A percentile compares a stretch with the other conserved stretches of the same genome.
phyloP scores from a whole-genome alignment of 352 stramenopile genomes.

The Phytopythium cucurbitacearum region DNA sequence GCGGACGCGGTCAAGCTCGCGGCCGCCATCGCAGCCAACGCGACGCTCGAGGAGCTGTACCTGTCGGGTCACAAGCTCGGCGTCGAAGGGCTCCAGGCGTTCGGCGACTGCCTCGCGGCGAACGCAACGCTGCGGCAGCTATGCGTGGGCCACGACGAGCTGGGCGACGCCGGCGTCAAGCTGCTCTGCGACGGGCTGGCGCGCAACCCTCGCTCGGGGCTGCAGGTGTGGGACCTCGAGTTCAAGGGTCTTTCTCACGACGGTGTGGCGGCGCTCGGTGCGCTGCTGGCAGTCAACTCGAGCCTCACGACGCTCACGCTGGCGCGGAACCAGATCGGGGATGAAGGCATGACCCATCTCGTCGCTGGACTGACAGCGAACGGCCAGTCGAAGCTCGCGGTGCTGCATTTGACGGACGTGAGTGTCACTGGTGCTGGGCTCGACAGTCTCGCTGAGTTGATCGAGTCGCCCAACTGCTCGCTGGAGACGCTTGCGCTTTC shows the following conservation, averaged over 20 bases:
- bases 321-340: slow-evolving; percentile 55
- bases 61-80: slow-evolving; percentile 68
- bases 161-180: slow-evolving; percentile 49
- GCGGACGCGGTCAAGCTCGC: slow-evolving; percentile 48
- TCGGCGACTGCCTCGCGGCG: slow-evolving; percentile 57
- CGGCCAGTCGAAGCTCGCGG: slow-evolving; percentile 16
- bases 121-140: slow-evolving; percentile 70
- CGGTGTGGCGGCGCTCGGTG: slow-evolving; percentile 40
- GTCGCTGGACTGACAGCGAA: slow-evolving; percentile 38
- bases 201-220: slow-evolving; percentile 40
- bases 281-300: slow-evolving; percentile 42
- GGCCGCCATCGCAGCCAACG: slow-evolving; percentile 45
- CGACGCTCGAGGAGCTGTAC: slow-evolving; percentile 70
- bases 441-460: slow-evolving; percentile 33
- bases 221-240: slow-evolving; percentile 73
- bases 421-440: slow-evolving; percentile 42
- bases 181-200: slow-evolving; percentile 43
- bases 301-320: slow-evolving; percentile 31
- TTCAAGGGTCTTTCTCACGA: slow-evolving; percentile 52
- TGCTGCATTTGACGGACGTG: slow-evolving; percentile 44
- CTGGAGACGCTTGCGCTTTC: slow-evolving; percentile 63
- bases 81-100: slow-evolving; percentile 31
- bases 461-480: slow-evolving; percentile 39
- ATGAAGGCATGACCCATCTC: slow-evolving; percentile 34
- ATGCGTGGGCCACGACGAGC: slow-evolving; percentile 48